phyloP scores from a whole-genome alignment of 139 green algal genomes.

The Trebouxia sp. region DNA sequence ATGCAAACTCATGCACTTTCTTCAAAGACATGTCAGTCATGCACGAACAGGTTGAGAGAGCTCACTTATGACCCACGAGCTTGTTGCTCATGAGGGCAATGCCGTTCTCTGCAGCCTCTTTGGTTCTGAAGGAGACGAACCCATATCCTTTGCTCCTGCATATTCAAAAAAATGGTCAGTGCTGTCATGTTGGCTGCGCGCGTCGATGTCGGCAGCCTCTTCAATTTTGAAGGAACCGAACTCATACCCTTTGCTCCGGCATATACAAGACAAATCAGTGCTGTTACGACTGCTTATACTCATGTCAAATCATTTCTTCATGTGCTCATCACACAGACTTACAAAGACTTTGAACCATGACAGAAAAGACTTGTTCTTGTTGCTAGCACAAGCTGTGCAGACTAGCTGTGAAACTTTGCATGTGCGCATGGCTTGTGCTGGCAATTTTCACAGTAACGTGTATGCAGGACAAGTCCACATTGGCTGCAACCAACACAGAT shows the following conservation, averaged over 20 bases:
- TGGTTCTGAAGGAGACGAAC: slow-evolving; percentile 75
- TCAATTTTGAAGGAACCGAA: not conserved
- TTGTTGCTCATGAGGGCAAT: slow-evolving; percentile 67
- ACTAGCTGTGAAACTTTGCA: no score
- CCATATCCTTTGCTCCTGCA: slow-evolving; percentile 68
- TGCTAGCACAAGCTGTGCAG: no score
- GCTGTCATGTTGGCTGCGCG: not conserved
- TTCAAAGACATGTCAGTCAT: not conserved
- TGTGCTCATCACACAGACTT: no score
- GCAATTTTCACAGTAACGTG: no score
- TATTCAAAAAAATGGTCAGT: not conserved
- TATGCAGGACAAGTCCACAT: no score
- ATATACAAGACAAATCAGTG: not conserved
- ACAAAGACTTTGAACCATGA: no score
- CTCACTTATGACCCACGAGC: slow-evolving; percentile 13
- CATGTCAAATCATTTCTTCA: no score
- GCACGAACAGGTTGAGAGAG: not conserved
- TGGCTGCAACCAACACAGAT: no score
- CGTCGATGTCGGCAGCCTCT: not conserved
- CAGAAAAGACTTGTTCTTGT: no score
- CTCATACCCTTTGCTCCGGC: not conserved
- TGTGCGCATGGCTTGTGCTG: no score
- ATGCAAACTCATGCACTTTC: not conserved
- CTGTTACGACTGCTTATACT: not conserved
- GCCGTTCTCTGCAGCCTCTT: slow-evolving; percentile 59